These are phyloP conservation scores for Anthracocystis panici-leucophaei DNA, from an alignment of 1,284 basidiomycete species.

Conservation along the genomic window DNA sequence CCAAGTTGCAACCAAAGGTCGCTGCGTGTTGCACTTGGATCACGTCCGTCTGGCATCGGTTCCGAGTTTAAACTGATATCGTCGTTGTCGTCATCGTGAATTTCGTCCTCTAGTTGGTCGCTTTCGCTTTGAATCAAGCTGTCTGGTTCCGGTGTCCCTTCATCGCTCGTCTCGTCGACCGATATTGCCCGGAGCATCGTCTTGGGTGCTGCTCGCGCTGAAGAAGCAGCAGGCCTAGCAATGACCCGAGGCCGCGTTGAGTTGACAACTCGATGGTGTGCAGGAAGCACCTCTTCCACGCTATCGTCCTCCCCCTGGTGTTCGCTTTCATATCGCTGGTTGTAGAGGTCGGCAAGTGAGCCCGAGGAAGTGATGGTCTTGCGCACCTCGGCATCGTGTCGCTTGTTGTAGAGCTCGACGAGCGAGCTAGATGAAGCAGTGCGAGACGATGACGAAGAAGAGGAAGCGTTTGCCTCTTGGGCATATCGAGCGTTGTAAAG, in stretches of 20 bases:
- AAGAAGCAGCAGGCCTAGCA: background rate
- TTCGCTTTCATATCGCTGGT: conserved; percentile 21
- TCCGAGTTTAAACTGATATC: background rate
- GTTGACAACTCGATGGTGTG: background rate
- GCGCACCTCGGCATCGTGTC: conserved; percentile 1
- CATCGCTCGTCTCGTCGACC: conserved; percentile 6
- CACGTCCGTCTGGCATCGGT: background rate
- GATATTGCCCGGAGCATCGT: background rate
- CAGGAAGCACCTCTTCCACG: background rate
- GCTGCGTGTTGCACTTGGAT: conserved; percentile 15
- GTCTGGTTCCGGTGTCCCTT: conserved; percentile 3
- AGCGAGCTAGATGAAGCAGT: conserved; percentile 7
- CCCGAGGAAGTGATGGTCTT: conserved; percentile 2
- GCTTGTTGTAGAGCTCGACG: conserved; percentile 14
- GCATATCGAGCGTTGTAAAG: conserved; percentile 34
- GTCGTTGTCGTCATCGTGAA: conserved; percentile 6
- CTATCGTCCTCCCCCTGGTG: conserved; percentile 4
- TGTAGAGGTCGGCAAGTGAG: conserved; percentile 30
- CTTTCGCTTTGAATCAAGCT: conserved; percentile 1
- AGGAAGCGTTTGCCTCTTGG: conserved; percentile 7
- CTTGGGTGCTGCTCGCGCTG: background rate
- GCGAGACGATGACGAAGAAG: conserved; percentile 3
- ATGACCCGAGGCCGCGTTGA: background rate
- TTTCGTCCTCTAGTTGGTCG: conserved; percentile 16
- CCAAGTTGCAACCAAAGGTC: background rate